phyloP scores from a whole-genome alignment of 2,329 filamentous ascomycete species.

The Lachnellula arida region DNA sequence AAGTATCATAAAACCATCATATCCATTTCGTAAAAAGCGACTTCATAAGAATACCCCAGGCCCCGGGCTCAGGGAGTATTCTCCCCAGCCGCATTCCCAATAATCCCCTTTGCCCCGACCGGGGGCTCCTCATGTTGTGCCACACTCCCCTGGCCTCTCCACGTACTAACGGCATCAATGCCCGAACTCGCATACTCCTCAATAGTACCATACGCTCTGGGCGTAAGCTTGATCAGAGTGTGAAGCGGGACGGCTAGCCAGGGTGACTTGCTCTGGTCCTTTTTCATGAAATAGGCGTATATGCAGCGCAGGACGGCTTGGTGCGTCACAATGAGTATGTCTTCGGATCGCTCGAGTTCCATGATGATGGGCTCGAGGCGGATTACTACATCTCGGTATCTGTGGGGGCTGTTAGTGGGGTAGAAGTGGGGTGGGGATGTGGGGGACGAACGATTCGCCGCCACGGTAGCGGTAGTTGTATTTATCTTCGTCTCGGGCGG shows the following conservation, averaged over 20 bases:
- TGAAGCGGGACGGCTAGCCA: slow-evolving; percentile 99
- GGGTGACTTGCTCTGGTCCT: slow-evolving; percentile 83
- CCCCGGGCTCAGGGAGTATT: not conserved
- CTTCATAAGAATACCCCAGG: no score
- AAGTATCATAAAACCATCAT: not conserved
- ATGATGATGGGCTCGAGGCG: slow-evolving; percentile 98
- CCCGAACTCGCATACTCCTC: slow-evolving; percentile 84
- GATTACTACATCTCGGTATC: slow-evolving; percentile 91
- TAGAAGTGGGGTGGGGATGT: not conserved
- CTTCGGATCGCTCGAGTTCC: slow-evolving; percentile 93
- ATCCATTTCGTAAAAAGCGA: not conserved
- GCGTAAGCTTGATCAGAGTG: slow-evolving; percentile 93
- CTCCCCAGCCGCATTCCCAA: slow-evolving; percentile 7
- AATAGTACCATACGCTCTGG: slow-evolving; percentile 87
- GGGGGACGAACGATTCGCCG: slow-evolving; percentile 64
- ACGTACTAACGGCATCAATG: slow-evolving; percentile 94
- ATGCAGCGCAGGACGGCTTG: slow-evolving; percentile 96
- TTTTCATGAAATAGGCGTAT: slow-evolving; percentile 98
- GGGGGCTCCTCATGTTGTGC: slow-evolving; percentile 69
- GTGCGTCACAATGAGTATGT: slow-evolving; percentile 96
- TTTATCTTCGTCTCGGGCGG: slow-evolving; percentile 93
- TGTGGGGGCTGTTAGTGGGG: slow-evolving; percentile 8
- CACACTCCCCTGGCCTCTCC: slow-evolving; percentile 87
- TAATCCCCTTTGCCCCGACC: slow-evolving; percentile 13
- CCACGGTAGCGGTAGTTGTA: slow-evolving; percentile 99